These are phyloP conservation scores for Graphilbum sp. DNA, from an alignment of 2,329 filamentous ascomycete species.

Conservation along the genomic window DNA sequence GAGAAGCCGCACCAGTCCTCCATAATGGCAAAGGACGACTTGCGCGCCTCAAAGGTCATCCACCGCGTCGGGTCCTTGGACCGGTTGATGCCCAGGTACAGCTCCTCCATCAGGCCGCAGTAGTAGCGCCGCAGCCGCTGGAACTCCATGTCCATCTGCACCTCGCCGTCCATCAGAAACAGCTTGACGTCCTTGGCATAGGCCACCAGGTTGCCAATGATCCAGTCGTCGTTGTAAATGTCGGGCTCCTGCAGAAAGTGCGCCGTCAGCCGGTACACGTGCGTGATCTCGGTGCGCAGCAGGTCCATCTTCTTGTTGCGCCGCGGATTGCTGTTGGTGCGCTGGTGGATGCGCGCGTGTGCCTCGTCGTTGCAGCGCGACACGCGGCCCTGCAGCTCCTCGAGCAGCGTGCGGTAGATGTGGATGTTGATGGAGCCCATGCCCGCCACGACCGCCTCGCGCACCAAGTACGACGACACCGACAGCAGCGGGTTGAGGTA, in stretches of 20 bases:
- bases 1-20: constrained; percentile 99
- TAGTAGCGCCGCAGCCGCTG: constrained; percentile 85
- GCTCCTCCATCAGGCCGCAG: constrained; percentile 80
- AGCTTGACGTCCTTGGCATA: constrained; percentile 88
- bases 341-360: constrained; percentile 69
- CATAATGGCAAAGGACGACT: constrained; percentile 92
- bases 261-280: constrained; percentile 88
- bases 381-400: constrained; percentile 78
- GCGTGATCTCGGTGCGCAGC: constrained; percentile 82
- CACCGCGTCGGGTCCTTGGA: constrained; percentile 75
- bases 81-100: constrained; percentile 81
- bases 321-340: constrained; percentile 66
- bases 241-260: constrained; percentile 69
- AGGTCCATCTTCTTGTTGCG: constrained; percentile 73
- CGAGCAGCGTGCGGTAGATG: constrained; percentile 77
- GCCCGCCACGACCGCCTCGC: constrained; percentile 79
- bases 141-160: constrained; percentile 89
- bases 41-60: constrained; percentile 95
- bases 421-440: constrained; percentile 92
- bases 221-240: constrained; percentile 76
- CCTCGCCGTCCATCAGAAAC: constrained; percentile 86
- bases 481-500: constrained; percentile 79
- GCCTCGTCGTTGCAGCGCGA: constrained; percentile 78
- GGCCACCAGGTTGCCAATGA: constrained; percentile 70
- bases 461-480: constrained; percentile 61